phyloP scores from a whole-genome alignment of 2,329 filamentous ascomycete genomes.

The Geosmithia flava region DNA sequence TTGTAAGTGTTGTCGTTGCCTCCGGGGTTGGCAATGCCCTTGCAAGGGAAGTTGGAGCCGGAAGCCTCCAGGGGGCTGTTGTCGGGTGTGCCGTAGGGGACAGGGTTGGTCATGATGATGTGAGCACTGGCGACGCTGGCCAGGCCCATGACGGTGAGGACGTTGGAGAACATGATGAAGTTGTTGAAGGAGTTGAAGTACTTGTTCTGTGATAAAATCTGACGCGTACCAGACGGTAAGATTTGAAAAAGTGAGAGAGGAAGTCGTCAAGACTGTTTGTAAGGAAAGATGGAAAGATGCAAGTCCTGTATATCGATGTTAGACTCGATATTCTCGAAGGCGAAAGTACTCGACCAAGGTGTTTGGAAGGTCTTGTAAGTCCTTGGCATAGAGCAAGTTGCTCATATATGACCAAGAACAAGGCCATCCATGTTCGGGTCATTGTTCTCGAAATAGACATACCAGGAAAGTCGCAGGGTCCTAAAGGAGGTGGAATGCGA shows the following conservation, averaged over 20 bases:
- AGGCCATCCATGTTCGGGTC: not conserved
- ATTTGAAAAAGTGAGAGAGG: conserved; percentile 4
- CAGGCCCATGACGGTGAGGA: conserved; percentile 41
- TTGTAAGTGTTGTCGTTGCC: conserved; percentile 40
- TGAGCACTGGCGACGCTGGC: conserved; percentile 56
- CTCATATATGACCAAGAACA: not conserved
- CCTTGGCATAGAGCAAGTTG: not conserved
- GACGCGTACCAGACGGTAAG: conserved; percentile 26
- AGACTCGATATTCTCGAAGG: not conserved
- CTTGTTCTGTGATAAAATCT: conserved; percentile 11
- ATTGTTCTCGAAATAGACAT: not conserved
- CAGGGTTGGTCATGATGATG: conserved; percentile 59
- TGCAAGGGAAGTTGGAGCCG: conserved; percentile 75
- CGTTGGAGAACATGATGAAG: conserved; percentile 38
- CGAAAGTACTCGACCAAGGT: not conserved
- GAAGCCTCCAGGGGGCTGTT: conserved; percentile 51
- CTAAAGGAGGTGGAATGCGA: not conserved
- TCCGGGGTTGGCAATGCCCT: conserved; percentile 33
- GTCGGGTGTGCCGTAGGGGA: conserved; percentile 40
- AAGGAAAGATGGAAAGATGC: not conserved
- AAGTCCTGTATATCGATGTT: not conserved
- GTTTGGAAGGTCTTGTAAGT: not conserved
- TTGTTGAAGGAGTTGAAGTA: conserved; percentile 19
- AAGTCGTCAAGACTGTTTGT: conserved; percentile 4
- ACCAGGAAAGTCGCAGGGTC: conserved; percentile 1